These are phyloP conservation scores for Gastrodia elata DNA, from an alignment of 106 monocot genomes.

Conservation along the genomic window DNA sequence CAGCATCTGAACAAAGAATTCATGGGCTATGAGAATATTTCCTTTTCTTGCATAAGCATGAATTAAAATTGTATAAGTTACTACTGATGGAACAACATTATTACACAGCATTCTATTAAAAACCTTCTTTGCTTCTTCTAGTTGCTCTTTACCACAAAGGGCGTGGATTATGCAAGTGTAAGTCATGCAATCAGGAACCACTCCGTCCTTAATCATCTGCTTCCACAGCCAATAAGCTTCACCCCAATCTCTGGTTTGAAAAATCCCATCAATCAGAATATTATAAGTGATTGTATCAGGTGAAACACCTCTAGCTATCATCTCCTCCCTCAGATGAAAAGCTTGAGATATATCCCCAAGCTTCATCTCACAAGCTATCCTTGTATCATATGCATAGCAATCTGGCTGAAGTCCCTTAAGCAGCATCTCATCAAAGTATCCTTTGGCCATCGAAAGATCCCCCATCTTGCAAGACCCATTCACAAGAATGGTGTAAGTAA, in stretches of 20 bases:
- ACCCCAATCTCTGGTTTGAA: conserved; percentile 34
- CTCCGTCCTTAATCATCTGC: conserved; percentile 51
- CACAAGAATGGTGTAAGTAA: conserved; percentile 77
- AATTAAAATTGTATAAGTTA: conserved; percentile 77
- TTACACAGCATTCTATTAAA: conserved; percentile 42
- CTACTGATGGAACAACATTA: conserved; percentile 52
- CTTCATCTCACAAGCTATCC: conserved; percentile 58
- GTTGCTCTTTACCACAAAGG: conserved; percentile 30
- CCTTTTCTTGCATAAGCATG: conserved; percentile 61
- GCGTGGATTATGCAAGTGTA: conserved; percentile 91
- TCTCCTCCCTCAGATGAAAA: conserved; percentile 61
- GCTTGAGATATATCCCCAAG: conserved; percentile 38
- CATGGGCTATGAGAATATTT: conserved; percentile 30
- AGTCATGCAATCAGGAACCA: conserved; percentile 69
- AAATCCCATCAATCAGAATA: conserved; percentile 67
- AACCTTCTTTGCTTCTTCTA: conserved; percentile 31
- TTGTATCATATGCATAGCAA: conserved; percentile 59
- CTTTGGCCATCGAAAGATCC: conserved; percentile 43
- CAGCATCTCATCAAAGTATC: conserved; percentile 78
- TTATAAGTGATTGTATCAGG: conserved; percentile 65
- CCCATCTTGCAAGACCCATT: conserved; percentile 57
- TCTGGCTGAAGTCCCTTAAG: conserved; percentile 62
- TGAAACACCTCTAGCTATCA: conserved; percentile 45
- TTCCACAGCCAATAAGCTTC: conserved; percentile 36
- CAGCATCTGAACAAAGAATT: conserved; percentile 43